Base-by-base conservation (phyloP, 2,329 filamentous ascomycete genomes). In the Nigrospora sphaerica region DNA sequence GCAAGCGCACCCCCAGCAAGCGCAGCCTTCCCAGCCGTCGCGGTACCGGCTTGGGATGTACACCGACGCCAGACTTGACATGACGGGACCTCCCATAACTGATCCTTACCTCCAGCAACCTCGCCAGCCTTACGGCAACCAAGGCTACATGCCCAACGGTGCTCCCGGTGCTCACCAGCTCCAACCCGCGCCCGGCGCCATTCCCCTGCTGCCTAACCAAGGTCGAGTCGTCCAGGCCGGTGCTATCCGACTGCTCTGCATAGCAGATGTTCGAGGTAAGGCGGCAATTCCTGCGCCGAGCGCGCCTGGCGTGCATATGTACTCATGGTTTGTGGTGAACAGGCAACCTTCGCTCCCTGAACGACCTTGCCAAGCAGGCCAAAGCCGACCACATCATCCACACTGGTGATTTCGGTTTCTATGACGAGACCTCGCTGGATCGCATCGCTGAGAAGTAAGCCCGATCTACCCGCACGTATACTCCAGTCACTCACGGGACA, bases 321-420 rank as follows among this genome's bases (percentile, higher is more conserved):
- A 45, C 36, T n/a, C 5, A 34, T 34, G 14, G 11, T 6, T 33
- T 33, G 32, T 32, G n/a, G 31, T 16, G 2, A 12, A 17, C 57
- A 98, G 93, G 93, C 69, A 96, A 97, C 68, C 75, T 98, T 57
- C 83, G 86, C 71, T 96, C 93, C 55, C 76, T 98, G 61, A 98
- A 98, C 72, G 91, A 97, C 51, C 85, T 98, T 51, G 93, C 93
- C 54, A 95, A 88, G 69, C 87, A 93, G 64, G 92, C 93, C 52
- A 87, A 87, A 64, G 93, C 93, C 59, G 90, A 96, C 71, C 90
- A 96, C 72, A 95, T 98, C 68, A 90, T 98, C 62, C 93, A 98
- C 70, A 98, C 93, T 17, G 93, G 93, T 67, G 93, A 98, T 68
- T 98, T 98, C 65, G 93, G 93, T 52, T 98, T 98, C 73, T 98